Percentiles rank a stretch among this genome's conserved stretches.
phyloP scores from a whole-genome alignment of 2,329 filamentous ascomycete species.

The Monosporascus sp. region DNA sequence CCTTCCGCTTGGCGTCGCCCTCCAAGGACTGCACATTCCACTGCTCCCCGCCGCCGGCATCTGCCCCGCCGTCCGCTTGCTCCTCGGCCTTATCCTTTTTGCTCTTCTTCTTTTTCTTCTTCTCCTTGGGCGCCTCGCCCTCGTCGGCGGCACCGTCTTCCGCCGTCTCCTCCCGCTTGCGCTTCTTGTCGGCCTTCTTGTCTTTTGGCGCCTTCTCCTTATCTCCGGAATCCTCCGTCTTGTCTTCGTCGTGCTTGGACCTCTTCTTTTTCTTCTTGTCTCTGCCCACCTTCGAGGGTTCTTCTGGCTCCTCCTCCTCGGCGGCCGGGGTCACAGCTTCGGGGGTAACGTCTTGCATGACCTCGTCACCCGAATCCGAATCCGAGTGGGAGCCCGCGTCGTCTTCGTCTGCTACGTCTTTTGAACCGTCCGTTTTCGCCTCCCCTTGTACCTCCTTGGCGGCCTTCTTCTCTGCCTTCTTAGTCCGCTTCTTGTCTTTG shows the following conservation, averaged over 20 bases:
- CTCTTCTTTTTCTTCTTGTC: constrained; percentile 26
- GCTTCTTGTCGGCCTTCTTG: constrained; percentile 21
- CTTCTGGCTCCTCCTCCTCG: constrained; percentile 10
- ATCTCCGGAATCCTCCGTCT: constrained; percentile 3
- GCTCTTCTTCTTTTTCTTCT: constrained; percentile 20
- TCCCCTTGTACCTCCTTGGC: constrained; percentile 32
- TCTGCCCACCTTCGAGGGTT: constrained; percentile 12
- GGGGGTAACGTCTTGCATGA: constrained; percentile 1
- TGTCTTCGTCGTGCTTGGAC: constrained; percentile 10
- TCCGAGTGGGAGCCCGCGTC: constrained; percentile 5
- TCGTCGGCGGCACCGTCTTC: constrained; percentile 11
- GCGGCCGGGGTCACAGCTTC: background rate
- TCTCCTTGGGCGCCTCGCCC: constrained; percentile 16
- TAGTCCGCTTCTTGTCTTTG: constrained; percentile 23
- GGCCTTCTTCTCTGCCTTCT: constrained; percentile 31
- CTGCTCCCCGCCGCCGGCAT: constrained; percentile 30
- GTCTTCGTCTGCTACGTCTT: constrained; percentile 4
- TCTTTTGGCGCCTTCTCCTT: constrained; percentile 15
- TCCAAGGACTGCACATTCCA: constrained; percentile 51
- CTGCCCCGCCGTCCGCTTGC: constrained; percentile 12
- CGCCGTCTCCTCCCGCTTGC: constrained; percentile 11
- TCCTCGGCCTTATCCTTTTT: constrained; percentile 18
- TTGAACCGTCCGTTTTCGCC: constrained; percentile 9
- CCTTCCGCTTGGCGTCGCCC: constrained; percentile 45
- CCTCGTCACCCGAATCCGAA: constrained; percentile 1